A percentile compares a stretch with the other conserved stretches of the same genome.
These are phyloP conservation scores for Zygosaccharomyces sapae DNA, from an alignment of 1,139 yeast genomes.

Conservation along the genomic window DNA sequence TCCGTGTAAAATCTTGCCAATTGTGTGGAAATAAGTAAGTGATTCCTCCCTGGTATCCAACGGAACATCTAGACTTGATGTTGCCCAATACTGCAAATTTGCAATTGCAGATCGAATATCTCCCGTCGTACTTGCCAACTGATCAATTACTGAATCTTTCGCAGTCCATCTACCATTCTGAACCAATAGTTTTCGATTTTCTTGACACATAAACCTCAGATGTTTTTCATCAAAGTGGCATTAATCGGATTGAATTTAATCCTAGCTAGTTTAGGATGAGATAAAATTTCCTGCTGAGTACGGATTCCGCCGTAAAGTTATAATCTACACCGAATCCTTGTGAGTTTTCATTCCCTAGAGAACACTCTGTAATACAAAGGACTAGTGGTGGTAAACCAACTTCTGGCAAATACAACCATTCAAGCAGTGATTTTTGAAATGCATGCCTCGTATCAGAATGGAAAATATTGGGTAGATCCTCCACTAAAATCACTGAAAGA, in stretches of 20 bases:
- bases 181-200: constrained; percentile 33
- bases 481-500: constrained; percentile 56
- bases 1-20: constrained; percentile 64
- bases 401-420: constrained; percentile 51
- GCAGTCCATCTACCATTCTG: constrained; percentile 38
- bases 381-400: constrained; percentile 63
- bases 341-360: constrained; percentile 42
- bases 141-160: constrained; percentile 39
- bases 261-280: constrained; percentile 42
- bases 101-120: constrained; percentile 73
- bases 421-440: constrained; percentile 52
- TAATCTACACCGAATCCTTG: constrained; percentile 48
- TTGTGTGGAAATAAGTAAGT: constrained; percentile 59
- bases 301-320: constrained; percentile 58
- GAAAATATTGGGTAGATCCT: constrained; percentile 80
- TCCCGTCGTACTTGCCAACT: constrained; percentile 48
- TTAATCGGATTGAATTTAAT: constrained; percentile 75
- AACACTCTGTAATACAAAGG: constrained; percentile 75
- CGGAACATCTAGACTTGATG: constrained; percentile 17
- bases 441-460: constrained; percentile 52
- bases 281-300: constrained; percentile 51
- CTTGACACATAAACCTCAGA: constrained; percentile 46
- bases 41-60: constrained; percentile 43
- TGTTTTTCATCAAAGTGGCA: constrained; percentile 55
- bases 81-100: constrained; percentile 65